Evolutionary conservation across 805 yeast genomes (phyloP).

Genomic region (Kazachstania taianensis): DNA sequence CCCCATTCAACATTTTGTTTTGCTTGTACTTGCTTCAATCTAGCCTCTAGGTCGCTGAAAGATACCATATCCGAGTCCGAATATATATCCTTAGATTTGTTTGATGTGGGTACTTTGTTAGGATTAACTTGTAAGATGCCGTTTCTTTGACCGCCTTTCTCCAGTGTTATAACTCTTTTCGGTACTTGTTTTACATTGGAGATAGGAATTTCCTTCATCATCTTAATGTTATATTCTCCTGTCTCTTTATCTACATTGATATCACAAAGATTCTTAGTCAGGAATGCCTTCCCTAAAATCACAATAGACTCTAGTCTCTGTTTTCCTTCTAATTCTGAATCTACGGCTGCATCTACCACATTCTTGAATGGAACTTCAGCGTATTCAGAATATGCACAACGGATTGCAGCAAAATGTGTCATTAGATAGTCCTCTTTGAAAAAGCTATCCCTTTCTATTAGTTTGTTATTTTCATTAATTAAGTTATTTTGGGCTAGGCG

Average conservation of each 20-base stretch:
- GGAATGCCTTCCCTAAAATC: conserved; percentile 11
- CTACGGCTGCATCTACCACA: conserved; percentile 13
- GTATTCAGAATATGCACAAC: conserved; percentile 48
- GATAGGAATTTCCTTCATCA: neutral
- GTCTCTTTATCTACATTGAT: conserved; percentile 5
- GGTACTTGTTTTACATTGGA: too few relatives aligned
- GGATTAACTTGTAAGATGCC: neutral
- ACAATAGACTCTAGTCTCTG: conserved; percentile 13
- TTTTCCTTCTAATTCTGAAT: conserved; percentile 12
- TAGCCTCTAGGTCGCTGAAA: conserved; percentile 10
- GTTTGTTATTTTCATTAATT: conserved; percentile 5
- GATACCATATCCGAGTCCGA: conserved; percentile 5
- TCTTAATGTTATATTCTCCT: conserved; percentile 1
- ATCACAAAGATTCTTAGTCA: conserved; percentile 13
- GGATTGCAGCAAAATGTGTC: conserved; percentile 50
- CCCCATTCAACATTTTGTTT: conserved; percentile 10
- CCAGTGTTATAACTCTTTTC: conserved; percentile 1
- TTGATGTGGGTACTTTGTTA: neutral
- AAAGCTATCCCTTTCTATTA: conserved; percentile 42
- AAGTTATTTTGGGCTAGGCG: conserved; percentile 4
- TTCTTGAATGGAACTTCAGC: conserved; percentile 33
- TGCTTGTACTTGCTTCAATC: conserved; percentile 7
- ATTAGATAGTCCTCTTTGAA: conserved; percentile 57
- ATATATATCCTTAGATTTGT: neutral
- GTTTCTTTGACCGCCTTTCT: conserved; percentile 1